Conservation (phyloP, 139 green algal species). For the Closterium sp. region DNA sequence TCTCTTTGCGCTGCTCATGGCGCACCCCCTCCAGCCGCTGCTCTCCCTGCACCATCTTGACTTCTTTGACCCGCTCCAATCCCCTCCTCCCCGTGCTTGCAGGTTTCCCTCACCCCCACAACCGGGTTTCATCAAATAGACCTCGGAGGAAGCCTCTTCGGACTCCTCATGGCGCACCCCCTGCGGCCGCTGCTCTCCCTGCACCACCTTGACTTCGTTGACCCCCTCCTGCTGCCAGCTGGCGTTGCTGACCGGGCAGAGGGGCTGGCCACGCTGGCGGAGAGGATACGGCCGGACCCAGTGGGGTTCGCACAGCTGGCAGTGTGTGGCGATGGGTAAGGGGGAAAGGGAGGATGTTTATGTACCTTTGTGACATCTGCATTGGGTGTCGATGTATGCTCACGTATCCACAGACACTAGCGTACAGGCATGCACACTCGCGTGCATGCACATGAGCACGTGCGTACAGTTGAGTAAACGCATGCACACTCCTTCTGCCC, state of each 20-base stretch:
- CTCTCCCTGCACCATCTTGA: neutral
- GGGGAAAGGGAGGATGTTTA: no score
- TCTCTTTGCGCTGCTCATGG: slow-evolving; percentile 17
- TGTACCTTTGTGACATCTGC: no score
- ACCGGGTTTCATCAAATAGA: slow-evolving; percentile 39
- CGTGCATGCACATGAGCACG: no score
- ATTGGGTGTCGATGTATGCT: no score
- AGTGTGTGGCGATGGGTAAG: slow-evolving; percentile 30
- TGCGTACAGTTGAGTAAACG: no score
- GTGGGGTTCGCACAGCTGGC: slow-evolving; percentile 29
- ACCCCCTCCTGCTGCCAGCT: slow-evolving; percentile 20
- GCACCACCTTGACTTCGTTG: slow-evolving; percentile 32
- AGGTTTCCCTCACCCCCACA: slow-evolving; percentile 9
- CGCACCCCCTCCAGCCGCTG: neutral
- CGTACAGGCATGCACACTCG: no score
- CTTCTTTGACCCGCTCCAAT: neutral
- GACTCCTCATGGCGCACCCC: slow-evolving; percentile 30
- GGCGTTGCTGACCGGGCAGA: neutral
- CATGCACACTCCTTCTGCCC: no score
- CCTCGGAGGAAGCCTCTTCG: slow-evolving; percentile 11
- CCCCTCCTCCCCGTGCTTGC: neutral
- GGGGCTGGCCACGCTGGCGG: slow-evolving; percentile 1
- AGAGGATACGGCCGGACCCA: slow-evolving; percentile 18
- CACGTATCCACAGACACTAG: no score
- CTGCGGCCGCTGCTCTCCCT: slow-evolving; percentile 26